These are phyloP conservation scores for Aspergillus ibericus DNA, from an alignment of 2,329 filamentous ascomycete species.

Conservation along the genomic window DNA sequence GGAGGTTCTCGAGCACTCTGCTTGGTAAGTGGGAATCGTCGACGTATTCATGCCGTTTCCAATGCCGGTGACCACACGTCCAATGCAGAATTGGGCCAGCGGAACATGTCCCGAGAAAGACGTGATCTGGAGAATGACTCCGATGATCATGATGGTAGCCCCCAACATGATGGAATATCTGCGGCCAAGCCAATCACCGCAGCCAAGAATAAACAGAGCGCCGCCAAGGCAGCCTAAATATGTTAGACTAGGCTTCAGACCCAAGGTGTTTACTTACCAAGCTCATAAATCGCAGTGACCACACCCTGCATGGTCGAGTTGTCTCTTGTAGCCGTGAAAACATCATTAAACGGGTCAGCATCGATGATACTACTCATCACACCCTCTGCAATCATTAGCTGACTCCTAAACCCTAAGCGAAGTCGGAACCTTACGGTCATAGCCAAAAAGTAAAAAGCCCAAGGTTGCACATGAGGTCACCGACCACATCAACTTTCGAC, in stretches of 20 bases:
- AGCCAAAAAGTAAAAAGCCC: slow-evolving; percentile 13
- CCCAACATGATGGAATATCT: slow-evolving; percentile 54
- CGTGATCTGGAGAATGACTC: slow-evolving; percentile 30
- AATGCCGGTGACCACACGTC: slow-evolving; percentile 40
- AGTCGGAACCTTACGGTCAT: slow-evolving; percentile 3
- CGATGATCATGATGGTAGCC: slow-evolving; percentile 48
- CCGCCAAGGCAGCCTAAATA: slow-evolving; percentile 42
- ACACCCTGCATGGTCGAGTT: slow-evolving; percentile 15
- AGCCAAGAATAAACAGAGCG: slow-evolving; percentile 31
- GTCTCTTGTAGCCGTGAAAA: slow-evolving; percentile 10
- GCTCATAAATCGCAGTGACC: slow-evolving; percentile 14
- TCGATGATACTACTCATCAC: slow-evolving; percentile 15
- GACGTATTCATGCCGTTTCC: slow-evolving; percentile 40
- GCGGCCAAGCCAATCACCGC: slow-evolving; percentile 34
- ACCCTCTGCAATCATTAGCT: slow-evolving; percentile 7
- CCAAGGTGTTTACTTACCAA: neutral
- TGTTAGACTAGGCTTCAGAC: neutral
- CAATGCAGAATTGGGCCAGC: slow-evolving; percentile 44
- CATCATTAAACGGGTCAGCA: slow-evolving; percentile 14
- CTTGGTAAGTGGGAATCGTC: slow-evolving; percentile 43
- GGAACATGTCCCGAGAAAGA: slow-evolving; percentile 26
- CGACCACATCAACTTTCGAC: slow-evolving; percentile 5
- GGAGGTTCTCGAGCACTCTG: slow-evolving; percentile 35
- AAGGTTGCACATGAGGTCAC: slow-evolving; percentile 10
- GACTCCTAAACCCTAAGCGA: no score